A percentile compares a stretch with the other conserved stretches of the same genome.
phyloP scores from a whole-genome alignment of 2,329 filamentous ascomycete species.

The Curvularia hawaiiensis region DNA sequence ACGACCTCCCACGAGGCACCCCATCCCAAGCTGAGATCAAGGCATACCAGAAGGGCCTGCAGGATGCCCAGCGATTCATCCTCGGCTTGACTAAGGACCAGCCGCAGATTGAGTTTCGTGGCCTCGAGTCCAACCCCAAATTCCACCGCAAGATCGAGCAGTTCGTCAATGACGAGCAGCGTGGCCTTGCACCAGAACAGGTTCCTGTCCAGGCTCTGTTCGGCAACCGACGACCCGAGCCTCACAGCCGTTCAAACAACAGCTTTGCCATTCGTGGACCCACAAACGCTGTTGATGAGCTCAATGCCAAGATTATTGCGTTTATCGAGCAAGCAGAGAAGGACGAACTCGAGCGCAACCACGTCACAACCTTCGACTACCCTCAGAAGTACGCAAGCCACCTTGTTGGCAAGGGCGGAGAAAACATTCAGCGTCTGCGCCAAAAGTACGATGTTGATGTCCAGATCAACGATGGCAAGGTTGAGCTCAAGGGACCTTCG shows the following conservation, averaged over 20 bases:
- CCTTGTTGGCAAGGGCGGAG: slow-evolving; percentile 69
- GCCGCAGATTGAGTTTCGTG: slow-evolving; percentile 59
- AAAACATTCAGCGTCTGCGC: slow-evolving; percentile 71
- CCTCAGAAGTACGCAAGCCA: slow-evolving; percentile 94
- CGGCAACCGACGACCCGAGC: slow-evolving; percentile 51
- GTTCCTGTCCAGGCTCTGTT: slow-evolving; percentile 64
- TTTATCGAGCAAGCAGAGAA: slow-evolving; percentile 89
- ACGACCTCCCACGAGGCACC: slow-evolving; percentile 60
- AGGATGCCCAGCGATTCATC: slow-evolving; percentile 64
- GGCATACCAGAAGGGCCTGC: slow-evolving; percentile 62
- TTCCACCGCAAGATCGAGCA: slow-evolving; percentile 68
- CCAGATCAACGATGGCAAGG: slow-evolving; percentile 90
- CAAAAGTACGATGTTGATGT: slow-evolving; percentile 77
- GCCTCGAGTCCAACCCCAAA: slow-evolving; percentile 61
- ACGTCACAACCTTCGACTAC: slow-evolving; percentile 86
- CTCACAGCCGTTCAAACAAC: slow-evolving; percentile 59
- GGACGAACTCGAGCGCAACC: slow-evolving; percentile 92
- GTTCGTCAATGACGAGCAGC: slow-evolving; percentile 63
- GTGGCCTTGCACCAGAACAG: slow-evolving; percentile 52
- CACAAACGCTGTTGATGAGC: slow-evolving; percentile 69
- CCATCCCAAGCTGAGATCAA: slow-evolving; percentile 61
- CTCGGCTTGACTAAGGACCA: slow-evolving; percentile 59
- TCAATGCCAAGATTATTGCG: slow-evolving; percentile 73
- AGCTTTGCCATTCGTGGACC: slow-evolving; percentile 79
- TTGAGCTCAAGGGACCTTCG: slow-evolving; percentile 94